Percentiles rank a stretch among this genome's conserved stretches.
Conservation (phyloP, 768 basidiomycete species). For the Collybia sp. region DNA sequence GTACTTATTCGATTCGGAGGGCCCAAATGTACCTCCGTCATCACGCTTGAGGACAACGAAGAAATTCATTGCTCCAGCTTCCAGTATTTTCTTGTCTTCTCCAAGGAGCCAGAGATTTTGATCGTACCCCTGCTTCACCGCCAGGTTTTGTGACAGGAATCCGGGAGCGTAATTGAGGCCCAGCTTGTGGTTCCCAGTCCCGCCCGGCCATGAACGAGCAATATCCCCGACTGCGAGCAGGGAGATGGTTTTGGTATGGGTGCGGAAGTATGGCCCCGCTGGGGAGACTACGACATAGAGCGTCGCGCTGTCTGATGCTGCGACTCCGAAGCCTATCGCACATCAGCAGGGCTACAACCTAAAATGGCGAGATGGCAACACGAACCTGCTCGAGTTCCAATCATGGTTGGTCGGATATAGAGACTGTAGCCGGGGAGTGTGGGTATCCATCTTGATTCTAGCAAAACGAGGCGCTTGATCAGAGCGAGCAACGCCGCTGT, state of each 20-base stretch:
- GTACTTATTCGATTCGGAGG: slow-evolving; percentile 11
- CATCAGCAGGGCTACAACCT: slow-evolving; percentile 36
- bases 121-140: slow-evolving; percentile 63
- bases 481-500: slow-evolving; percentile 61
- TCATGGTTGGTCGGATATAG: slow-evolving; percentile 83
- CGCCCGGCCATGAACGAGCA: slow-evolving; percentile 48
- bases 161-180: slow-evolving; percentile 62
- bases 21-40: slow-evolving; percentile 39
- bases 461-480: slow-evolving; percentile 65
- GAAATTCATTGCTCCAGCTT: slow-evolving; percentile 80
- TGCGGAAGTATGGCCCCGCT: slow-evolving; percentile 73
- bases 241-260: slow-evolving; percentile 52
- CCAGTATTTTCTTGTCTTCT: slow-evolving; percentile 40
- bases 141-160: slow-evolving; percentile 61
- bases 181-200: slow-evolving; percentile 79
- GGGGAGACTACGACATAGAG: slow-evolving; percentile 73
- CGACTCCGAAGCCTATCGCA: slow-evolving; percentile 51
- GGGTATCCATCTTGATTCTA: slow-evolving; percentile 89
- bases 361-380: slow-evolving; percentile 38
- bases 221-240: slow-evolving; percentile 35
- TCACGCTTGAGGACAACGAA: slow-evolving; percentile 60
- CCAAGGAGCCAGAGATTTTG: slow-evolving; percentile 81
- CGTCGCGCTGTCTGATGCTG: slow-evolving; percentile 66
- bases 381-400: slow-evolving; percentile 35
- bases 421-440: slow-evolving; percentile 69